Evolutionary conservation across 148 eudicot genomes (phyloP), one percentile per base, ranked within the genome.

Genomic region (Chenopodium album): DNA sequence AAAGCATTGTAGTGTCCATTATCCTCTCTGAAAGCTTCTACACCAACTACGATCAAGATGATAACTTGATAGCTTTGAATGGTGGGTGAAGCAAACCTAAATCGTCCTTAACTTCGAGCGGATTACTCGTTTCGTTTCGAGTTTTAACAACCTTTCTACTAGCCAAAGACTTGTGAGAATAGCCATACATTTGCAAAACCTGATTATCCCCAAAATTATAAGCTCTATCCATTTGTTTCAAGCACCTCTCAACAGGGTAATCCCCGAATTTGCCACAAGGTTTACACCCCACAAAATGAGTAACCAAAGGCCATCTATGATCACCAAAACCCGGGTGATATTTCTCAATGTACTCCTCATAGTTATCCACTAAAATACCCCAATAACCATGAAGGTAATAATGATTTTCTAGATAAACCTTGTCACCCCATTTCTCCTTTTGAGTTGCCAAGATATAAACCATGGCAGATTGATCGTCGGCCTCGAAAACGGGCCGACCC

Each of bases 391-490:
- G 95, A 9, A 93, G 78, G 84, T 90, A 92, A 52, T 92, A 93
- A 1, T 85, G 80, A 78, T 73, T 93, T 85, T 93, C 97, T 22
- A 93, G 81, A 82, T 90, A 93, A 7, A 93, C 97, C 78, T 90
- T 93, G 0, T 85, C 87, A 32, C 91, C 93, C 97, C 93, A 92
- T 87, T 76, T 87, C 34, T 87, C 95, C 80, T 81, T 92, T 54
- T 89, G 88, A 10, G 91, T 85, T 0, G 86, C 91, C 74, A 93
- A 76, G 14, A 93, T 8, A 76, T 89, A 93, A 32, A 93, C 93
- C 92, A 93, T 88, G 4, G 97, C 97, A 14, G 93, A 89, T 37
- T 93, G 97, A 85, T 93, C 97, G 80, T 93, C 97, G 2, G 97
- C 95, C 85, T 93, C 97, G 48, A 93, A 93, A 65, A 87, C 91